Base-by-base conservation (phyloP, 805 yeast genomes). In the Zygosaccharomyces pseudorouxii region DNA sequence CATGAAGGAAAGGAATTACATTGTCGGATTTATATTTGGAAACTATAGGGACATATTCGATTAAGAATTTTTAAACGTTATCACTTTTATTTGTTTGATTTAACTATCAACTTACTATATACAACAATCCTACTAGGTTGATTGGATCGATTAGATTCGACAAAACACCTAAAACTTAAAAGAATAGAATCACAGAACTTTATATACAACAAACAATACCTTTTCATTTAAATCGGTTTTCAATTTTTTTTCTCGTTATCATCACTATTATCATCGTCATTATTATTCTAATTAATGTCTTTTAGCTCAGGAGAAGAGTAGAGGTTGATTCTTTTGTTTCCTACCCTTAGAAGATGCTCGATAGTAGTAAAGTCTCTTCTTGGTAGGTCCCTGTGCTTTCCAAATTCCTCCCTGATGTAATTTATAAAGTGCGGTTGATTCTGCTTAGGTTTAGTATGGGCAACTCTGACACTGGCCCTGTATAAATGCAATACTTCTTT, bases 291-390 rank as follows among this genome's bases (percentile, higher is more conserved):
- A 55, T 72, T 75, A 29, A 88, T 83, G 57, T 88, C 86, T 53
- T 83, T 84, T 29, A 90, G 81, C 45, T 77, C 81, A 1, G 86
- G 81, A 53, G 80, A 77, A 55, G 84, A 78, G 56, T 82, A 86
- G 79, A 82, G 78, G 53, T 89, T 95, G 43, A 77, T 72, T 58
- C 85, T 73, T 60, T 82, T 80, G 52, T 77, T 73, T 3, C 98
- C 98, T 3, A 77, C 75, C 50, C 98, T 73, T 36, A 90, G 66
- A 33, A 92, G 72, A 67, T 90, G 89, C 63, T 90, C 98, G 38
- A 90, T 81, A 0, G 96, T 85, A 38, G 84, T 75, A 64, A 90
- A 90, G 55, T 88, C 95, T 56, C 86, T 84, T 64, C 85, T 82
- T 31, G 85, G 80, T 9, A 90, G 67, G 27, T 64, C 57, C 43